A percentile compares a stretch with the other conserved stretches of the same genome.
Conservation (phyloP, 2,329 filamentous ascomycete genomes). For the Cytospora piceae region DNA sequence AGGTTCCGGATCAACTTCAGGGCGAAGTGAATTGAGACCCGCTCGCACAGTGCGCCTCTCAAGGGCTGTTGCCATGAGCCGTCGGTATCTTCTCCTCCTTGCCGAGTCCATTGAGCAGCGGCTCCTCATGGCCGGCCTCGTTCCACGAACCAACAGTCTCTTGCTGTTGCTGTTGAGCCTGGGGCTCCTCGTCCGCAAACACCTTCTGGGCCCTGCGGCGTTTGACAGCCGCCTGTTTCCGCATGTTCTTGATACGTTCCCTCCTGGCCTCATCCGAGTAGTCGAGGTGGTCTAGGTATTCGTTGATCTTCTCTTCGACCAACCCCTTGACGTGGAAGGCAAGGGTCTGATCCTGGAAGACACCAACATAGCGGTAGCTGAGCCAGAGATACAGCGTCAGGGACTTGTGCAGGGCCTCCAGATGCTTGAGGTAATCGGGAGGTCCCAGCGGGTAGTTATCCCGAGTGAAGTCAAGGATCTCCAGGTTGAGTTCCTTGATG, state of each 20-base stretch:
- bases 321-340: slow-evolving; percentile 79
- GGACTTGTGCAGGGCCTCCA: slow-evolving; percentile 81
- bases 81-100: slow-evolving; percentile 28
- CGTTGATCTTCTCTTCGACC: slow-evolving; percentile 76
- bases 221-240: slow-evolving; percentile 30
- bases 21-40: neutral
- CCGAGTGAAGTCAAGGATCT: slow-evolving; percentile 70
- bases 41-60: slow-evolving; percentile 3
- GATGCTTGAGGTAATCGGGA: slow-evolving; percentile 62
- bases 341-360: slow-evolving; percentile 75
- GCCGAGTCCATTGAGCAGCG: slow-evolving; percentile 36
- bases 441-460: slow-evolving; percentile 42
- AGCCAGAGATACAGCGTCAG: slow-evolving; percentile 92
- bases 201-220: slow-evolving; percentile 31
- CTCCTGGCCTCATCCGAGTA: slow-evolving; percentile 45
- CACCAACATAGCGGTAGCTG: slow-evolving; percentile 81
- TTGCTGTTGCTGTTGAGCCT: slow-evolving; percentile 25
- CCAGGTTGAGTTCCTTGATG: slow-evolving; percentile 71
- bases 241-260: slow-evolving; percentile 23
- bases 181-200: slow-evolving; percentile 32
- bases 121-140: slow-evolving; percentile 43
- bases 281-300: slow-evolving; percentile 61
- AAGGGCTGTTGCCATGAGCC: neutral
- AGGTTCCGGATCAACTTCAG: neutral
- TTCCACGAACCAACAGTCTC: slow-evolving; percentile 38